A percentile compares a stretch with the other conserved stretches of the same genome.
Conservation (phyloP, 495 filamentous ascomycete genomes). For the Sphaerosporella brunnea region DNA sequence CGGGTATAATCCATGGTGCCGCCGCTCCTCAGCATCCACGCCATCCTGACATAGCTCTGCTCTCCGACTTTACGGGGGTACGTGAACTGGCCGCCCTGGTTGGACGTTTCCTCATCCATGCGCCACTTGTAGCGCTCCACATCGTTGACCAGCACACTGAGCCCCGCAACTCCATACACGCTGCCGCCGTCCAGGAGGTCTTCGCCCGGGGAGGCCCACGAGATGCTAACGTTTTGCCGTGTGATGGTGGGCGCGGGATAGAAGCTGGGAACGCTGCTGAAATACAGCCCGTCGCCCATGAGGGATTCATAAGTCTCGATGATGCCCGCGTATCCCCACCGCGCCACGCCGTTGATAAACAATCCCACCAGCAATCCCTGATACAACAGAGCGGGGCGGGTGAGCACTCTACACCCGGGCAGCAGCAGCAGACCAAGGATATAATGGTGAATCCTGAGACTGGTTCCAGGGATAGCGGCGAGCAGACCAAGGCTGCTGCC, state of each 20-base stretch:
- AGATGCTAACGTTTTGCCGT: conserved; percentile 37
- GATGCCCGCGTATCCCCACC: conserved; percentile 84
- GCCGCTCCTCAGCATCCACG: conserved; percentile 52
- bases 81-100: conserved; percentile 25
- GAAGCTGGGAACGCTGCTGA: conserved; percentile 50
- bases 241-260: conserved; percentile 31
- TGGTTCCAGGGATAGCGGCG: conserved; percentile 59
- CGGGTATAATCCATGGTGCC: conserved; percentile 56
- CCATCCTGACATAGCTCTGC: conserved; percentile 33
- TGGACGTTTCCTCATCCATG: conserved; percentile 31
- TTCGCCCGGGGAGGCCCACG: conserved; percentile 37
- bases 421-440: conserved; percentile 65
- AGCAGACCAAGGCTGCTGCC: conserved; percentile 40
- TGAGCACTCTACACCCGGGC: conserved; percentile 67
- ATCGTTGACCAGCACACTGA: conserved; percentile 84
- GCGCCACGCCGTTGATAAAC: conserved; percentile 78
- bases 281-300: conserved; percentile 50
- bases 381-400: conserved; percentile 56
- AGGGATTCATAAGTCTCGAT: conserved; percentile 66
- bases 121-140: conserved; percentile 47
- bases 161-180: conserved; percentile 40
- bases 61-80: conserved; percentile 9
- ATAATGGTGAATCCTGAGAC: conserved; percentile 85
- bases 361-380: conserved; percentile 79
- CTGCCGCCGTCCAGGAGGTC: conserved; percentile 32